Evolutionary conservation across 2,329 filamentous ascomycete species (phyloP).

Genomic region (Phaeosphaeria sp.): DNA sequence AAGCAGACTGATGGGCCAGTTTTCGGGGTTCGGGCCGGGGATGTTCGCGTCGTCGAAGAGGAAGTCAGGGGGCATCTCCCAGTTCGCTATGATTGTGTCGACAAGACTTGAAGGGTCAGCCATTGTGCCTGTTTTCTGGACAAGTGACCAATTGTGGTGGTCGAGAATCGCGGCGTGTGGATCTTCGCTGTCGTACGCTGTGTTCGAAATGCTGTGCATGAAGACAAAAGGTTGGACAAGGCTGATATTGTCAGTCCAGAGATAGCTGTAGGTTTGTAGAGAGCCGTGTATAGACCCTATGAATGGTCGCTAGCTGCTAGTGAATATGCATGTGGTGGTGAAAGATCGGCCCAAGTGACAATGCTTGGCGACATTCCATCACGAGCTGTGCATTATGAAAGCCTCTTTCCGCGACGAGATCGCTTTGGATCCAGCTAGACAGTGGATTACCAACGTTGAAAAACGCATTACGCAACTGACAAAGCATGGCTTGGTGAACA

Average conservation of each 20-base stretch:
- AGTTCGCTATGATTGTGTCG: neutral
- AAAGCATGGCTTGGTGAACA: neutral
- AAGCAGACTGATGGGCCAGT: neutral
- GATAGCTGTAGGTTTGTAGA: too few relatives aligned
- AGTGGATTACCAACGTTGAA: too few relatives aligned
- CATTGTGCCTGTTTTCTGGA: neutral
- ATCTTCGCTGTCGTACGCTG: neutral
- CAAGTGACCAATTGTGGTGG: neutral
- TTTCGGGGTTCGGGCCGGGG: neutral
- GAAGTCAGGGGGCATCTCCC: neutral
- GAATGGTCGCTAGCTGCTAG: too few relatives aligned
- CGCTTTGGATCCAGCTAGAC: too few relatives aligned
- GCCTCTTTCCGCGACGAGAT: too few relatives aligned
- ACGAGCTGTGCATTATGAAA: too few relatives aligned
- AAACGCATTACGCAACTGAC: too few relatives aligned
- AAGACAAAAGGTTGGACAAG: neutral
- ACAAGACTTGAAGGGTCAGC: neutral
- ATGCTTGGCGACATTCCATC: neutral
- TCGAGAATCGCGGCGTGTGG: neutral
- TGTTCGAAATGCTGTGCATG: neutral
- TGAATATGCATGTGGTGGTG: too few relatives aligned
- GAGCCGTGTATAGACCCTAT: too few relatives aligned
- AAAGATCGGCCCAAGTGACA: neutral
- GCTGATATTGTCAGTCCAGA: too few relatives aligned
- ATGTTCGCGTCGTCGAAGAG: neutral